Evolutionary conservation across 371 early-diverging fungal genomes (phyloP).

Genomic region (Rhizopus stolonifer): DNA sequence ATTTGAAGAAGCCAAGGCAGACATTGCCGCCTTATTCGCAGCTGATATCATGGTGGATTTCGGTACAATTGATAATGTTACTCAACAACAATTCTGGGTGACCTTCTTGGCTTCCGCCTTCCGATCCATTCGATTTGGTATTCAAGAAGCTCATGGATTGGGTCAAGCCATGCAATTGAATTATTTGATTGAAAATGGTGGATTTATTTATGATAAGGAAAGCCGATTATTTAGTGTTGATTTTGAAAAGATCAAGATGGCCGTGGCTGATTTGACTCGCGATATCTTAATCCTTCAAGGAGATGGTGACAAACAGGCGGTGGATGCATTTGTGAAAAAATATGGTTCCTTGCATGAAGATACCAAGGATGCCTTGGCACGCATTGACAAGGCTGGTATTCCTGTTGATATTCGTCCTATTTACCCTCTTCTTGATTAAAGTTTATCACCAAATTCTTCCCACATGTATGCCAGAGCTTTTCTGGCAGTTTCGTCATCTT

Average conservation of each 20-base stretch:
- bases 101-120: slow-evolving; percentile 82
- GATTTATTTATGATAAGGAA: slow-evolving; percentile 51
- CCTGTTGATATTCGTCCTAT: slow-evolving; percentile 55
- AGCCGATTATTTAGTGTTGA: slow-evolving; percentile 61
- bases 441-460: slow-evolving; percentile 20
- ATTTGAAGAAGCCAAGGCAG: slow-evolving; percentile 84
- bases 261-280: slow-evolving; percentile 64
- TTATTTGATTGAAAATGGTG: slow-evolving; percentile 72
- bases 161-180: slow-evolving; percentile 73
- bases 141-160: slow-evolving; percentile 76
- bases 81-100: slow-evolving; percentile 67
- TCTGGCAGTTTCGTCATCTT: slow-evolving; percentile 21
- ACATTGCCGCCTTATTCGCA: slow-evolving; percentile 78
- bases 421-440: slow-evolving; percentile 35
- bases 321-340: slow-evolving; percentile 57
- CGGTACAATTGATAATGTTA: slow-evolving; percentile 61
- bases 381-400: slow-evolving; percentile 52
- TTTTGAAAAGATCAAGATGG: slow-evolving; percentile 63
- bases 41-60: slow-evolving; percentile 65
- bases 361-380: slow-evolving; percentile 56
- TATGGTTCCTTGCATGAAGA: slow-evolving; percentile 57
- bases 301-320: slow-evolving; percentile 71
- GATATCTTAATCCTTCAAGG: slow-evolving; percentile 79
- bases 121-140: slow-evolving; percentile 79
- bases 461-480: slow-evolving; percentile 15